phyloP scores from a whole-genome alignment of 139 green algal genomes.

The Coelastrella sp. region DNA sequence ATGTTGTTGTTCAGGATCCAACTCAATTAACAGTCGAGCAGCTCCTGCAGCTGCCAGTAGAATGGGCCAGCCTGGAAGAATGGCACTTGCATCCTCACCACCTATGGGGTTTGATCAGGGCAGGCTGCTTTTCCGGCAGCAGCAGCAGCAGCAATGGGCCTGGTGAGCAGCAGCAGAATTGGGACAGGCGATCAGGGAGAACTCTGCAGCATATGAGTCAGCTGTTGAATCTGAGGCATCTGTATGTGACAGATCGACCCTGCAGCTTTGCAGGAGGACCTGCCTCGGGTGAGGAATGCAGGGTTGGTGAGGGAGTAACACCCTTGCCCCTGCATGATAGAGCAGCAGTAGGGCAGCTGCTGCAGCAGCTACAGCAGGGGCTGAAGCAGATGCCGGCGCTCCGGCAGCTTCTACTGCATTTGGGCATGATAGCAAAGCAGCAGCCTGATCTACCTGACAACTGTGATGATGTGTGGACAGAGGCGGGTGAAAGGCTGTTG shows the following conservation, averaged over 20 bases:
- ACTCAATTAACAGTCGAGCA: conserved; percentile 15
- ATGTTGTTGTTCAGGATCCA: neutral
- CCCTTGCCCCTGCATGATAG: conserved; percentile 16
- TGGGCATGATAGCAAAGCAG: neutral
- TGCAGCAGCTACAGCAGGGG: conserved; percentile 7
- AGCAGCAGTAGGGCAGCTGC: neutral
- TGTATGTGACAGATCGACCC: conserved; percentile 13
- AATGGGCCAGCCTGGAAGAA: conserved; percentile 13
- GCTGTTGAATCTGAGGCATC: conserved; percentile 32
- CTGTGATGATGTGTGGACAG: conserved; percentile 13
- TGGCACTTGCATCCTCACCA: conserved; percentile 24
- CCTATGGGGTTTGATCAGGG: conserved; percentile 1
- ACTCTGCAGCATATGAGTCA: neutral
- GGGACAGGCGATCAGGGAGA: neutral
- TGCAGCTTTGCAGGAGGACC: neutral
- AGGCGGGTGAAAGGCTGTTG: conserved; percentile 24
- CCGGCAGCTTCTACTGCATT: conserved; percentile 33
- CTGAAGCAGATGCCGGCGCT: conserved; percentile 17
- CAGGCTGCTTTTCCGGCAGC: neutral
- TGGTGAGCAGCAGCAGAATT: conserved; percentile 14
- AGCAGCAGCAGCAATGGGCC: neutral
- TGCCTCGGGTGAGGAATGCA: neutral
- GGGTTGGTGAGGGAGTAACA: neutral
- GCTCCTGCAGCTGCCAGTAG: conserved; percentile 7
- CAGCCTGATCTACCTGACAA: neutral